Conservation (phyloP, 768 basidiomycete species). For the Termitomyces sp. region DNA sequence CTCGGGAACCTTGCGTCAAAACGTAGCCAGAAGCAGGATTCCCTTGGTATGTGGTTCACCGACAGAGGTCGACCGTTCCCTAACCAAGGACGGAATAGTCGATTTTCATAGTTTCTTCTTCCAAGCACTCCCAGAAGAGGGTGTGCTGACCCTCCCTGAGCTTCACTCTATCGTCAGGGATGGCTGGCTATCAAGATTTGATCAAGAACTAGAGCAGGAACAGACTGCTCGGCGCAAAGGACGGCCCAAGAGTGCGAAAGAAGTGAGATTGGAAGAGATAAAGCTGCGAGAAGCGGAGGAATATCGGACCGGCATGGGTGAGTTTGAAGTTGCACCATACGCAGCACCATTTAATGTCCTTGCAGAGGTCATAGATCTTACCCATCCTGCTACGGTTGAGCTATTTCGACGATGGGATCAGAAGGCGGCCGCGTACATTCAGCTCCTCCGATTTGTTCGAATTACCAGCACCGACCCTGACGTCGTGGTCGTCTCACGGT, state of each 20-base stretch:
- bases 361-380: slow-evolving; percentile 78
- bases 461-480: slow-evolving; percentile 60
- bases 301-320: slow-evolving; percentile 82
- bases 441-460: slow-evolving; percentile 73
- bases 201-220: slow-evolving; percentile 64
- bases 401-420: slow-evolving; percentile 81
- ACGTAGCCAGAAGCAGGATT: slow-evolving; percentile 54
- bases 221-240: slow-evolving; percentile 64
- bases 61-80: slow-evolving; percentile 5
- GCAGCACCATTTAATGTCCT: slow-evolving; percentile 7
- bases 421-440: slow-evolving; percentile 66
- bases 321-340: slow-evolving; percentile 21
- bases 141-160: slow-evolving; percentile 57
- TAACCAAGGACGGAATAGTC: slow-evolving; percentile 36
- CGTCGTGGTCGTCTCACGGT: slow-evolving; percentile 49
- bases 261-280: slow-evolving; percentile 67
- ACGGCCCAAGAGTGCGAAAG: slow-evolving; percentile 69
- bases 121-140: slow-evolving; percentile 62
- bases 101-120: slow-evolving; percentile 78
- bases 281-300: slow-evolving; percentile 66
- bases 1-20: slow-evolving; percentile 55
- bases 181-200: slow-evolving; percentile 73
- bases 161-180: slow-evolving; percentile 64
- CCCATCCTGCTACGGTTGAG: slow-evolving; percentile 64
- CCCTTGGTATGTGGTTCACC: slow-evolving; percentile 42